A percentile compares a stretch with the other conserved stretches of the same genome.
These are phyloP conservation scores for Candida ovalis DNA, from an alignment of 805 yeast species.

Conservation along the genomic window DNA sequence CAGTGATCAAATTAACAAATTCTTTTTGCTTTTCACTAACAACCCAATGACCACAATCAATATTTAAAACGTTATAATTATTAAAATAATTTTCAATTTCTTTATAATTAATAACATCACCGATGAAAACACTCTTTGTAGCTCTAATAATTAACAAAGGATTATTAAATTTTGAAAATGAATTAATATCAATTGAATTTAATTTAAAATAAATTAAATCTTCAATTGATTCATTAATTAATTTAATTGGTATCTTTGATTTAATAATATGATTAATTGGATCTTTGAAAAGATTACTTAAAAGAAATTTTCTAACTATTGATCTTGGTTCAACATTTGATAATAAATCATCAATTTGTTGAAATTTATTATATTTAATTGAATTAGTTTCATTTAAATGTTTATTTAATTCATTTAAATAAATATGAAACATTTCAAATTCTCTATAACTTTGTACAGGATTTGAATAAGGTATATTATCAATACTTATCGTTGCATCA, in stretches of 20 bases:
- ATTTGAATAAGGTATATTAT: constrained; percentile 72
- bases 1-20: constrained; percentile 56
- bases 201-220: constrained; percentile 55
- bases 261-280: constrained; percentile 2
- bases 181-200: constrained; percentile 11
- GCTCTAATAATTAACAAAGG: constrained; percentile 82
- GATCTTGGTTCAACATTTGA: constrained; percentile 56
- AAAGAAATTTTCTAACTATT: constrained; percentile 65
- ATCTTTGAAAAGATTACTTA: constrained; percentile 58
- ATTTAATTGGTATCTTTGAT: constrained; percentile 60
- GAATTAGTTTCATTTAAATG: constrained; percentile 2
- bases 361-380: constrained; percentile 30
- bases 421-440: constrained; percentile 29
- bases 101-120: constrained; percentile 15
- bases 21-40: constrained; percentile 78
- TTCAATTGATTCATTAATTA: constrained; percentile 58
- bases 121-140: constrained; percentile 46
- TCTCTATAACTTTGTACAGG: constrained; percentile 34
- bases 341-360: constrained; percentile 60
- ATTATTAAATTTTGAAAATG: constrained; percentile 48
- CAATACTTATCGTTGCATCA: constrained; percentile 61
- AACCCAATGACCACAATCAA: constrained; percentile 90
- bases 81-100: constrained; percentile 46
- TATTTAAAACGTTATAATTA: constrained; percentile 57
- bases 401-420: constrained; percentile 14